Evolutionary conservation across 179 eudicot genomes (phyloP).

Genomic region (Amaranthus tricolor): DNA sequence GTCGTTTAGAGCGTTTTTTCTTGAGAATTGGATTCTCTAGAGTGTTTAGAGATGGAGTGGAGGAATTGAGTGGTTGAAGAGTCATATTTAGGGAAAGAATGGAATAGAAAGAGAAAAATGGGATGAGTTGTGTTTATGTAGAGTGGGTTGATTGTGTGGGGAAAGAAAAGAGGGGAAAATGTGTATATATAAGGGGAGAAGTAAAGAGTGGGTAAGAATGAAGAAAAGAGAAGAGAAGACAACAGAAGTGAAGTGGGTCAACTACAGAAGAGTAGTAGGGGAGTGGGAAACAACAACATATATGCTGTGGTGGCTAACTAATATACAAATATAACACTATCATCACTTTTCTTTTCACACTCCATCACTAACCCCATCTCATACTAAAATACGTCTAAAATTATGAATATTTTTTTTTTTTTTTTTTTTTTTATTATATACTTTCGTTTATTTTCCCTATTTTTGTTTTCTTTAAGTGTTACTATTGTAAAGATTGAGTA

Average conservation of each 20-base stretch:
- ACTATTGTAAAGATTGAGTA: too few species aligned
- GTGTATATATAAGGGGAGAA: background rate
- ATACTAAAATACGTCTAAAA: too few species aligned
- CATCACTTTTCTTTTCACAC: too few species aligned
- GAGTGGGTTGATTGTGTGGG: background rate
- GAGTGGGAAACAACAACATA: conserved; percentile 17
- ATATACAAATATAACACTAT: background rate
- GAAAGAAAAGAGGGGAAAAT: conserved; percentile 10
- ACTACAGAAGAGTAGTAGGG: conserved; percentile 27
- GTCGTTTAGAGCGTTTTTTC: conserved; percentile 53
- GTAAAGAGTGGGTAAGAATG: background rate
- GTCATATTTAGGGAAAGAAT: background rate
- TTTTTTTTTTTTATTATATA: too few species aligned
- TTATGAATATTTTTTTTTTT: too few species aligned
- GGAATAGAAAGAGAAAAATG: background rate
- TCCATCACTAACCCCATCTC: background rate
- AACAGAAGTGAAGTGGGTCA: conserved; percentile 36
- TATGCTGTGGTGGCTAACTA: conserved; percentile 11
- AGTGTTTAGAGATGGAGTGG: conserved; percentile 8
- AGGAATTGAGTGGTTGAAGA: conserved; percentile 13
- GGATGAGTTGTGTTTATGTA: background rate
- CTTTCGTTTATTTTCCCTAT: too few species aligned
- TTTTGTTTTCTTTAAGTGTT: too few species aligned
- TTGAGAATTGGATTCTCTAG: conserved; percentile 14
- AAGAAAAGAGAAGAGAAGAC: conserved; percentile 13